Evolutionary conservation across 768 basidiomycete genomes (phyloP).

Genomic region (Suillus subaureus): DNA sequence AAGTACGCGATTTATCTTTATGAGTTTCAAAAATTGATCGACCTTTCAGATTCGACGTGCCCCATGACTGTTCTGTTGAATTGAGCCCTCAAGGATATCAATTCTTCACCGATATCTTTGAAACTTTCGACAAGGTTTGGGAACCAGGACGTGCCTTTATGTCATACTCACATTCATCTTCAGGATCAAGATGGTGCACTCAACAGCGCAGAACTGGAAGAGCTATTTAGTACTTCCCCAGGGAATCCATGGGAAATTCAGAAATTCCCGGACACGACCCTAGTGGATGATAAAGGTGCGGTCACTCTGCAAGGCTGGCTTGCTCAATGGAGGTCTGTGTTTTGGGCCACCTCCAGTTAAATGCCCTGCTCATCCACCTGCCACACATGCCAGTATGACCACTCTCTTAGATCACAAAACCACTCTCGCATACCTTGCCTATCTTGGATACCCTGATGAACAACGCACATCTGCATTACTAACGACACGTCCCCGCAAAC

Average conservation of each 20-base stretch:
- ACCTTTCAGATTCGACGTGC: slow-evolving; percentile 81
- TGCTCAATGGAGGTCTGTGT: slow-evolving; percentile 91
- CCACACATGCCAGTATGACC: slow-evolving; percentile 72
- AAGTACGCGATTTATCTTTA: slow-evolving; percentile 58
- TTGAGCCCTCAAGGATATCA: slow-evolving; percentile 92
- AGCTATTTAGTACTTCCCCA: slow-evolving; percentile 91
- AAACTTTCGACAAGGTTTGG: slow-evolving; percentile 87
- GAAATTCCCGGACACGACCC: slow-evolving; percentile 88
- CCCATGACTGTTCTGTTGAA: slow-evolving; percentile 93
- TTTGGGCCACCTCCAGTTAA: background rate
- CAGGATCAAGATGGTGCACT: slow-evolving; percentile 96
- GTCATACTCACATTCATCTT: slow-evolving; percentile 11
- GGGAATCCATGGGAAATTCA: slow-evolving; percentile 96
- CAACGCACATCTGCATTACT: slow-evolving; percentile 83
- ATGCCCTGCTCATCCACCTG: background rate
- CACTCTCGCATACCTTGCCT: slow-evolving; percentile 92
- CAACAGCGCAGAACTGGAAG: slow-evolving; percentile 78
- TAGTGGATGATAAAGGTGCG: slow-evolving; percentile 83
- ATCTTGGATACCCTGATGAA: slow-evolving; percentile 86
- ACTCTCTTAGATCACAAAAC: slow-evolving; percentile 93
- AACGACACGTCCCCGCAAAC: slow-evolving; percentile 81
- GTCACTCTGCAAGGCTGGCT: slow-evolving; percentile 98
- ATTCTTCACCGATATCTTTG: slow-evolving; percentile 96
- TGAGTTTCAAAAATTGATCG: slow-evolving; percentile 15
- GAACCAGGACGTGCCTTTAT: background rate